A percentile compares a stretch with the other conserved stretches of the same genome.
These are phyloP conservation scores for Oryza coarctata DNA, from an alignment of 176 grass and related monocot species.

Conservation along the genomic window DNA sequence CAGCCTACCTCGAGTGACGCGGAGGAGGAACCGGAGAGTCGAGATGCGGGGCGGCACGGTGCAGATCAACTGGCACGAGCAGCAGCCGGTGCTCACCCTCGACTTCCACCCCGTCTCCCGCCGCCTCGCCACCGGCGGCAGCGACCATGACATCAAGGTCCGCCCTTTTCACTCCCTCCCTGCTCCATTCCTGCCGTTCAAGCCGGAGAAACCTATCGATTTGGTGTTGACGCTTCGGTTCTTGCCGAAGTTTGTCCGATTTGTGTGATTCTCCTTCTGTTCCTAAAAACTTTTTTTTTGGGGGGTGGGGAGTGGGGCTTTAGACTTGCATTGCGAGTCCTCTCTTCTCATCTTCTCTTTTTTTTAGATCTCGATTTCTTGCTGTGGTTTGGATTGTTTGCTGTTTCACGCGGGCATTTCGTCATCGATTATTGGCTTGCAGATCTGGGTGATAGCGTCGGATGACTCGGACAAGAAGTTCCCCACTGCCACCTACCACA, in stretches of 20 bases:
- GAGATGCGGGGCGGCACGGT: constrained; percentile 95
- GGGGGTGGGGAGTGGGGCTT: neutral
- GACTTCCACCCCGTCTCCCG: constrained; percentile 83
- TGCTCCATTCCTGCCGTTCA: too few relatives aligned
- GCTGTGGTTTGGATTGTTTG: neutral
- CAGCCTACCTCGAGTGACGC: neutral
- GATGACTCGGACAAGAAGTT: constrained; percentile 59
- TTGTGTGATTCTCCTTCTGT: too few relatives aligned
- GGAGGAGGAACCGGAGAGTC: neutral
- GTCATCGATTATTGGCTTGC: constrained; percentile 22
- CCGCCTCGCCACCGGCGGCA: constrained; percentile 88
- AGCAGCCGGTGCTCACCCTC: constrained; percentile 92
- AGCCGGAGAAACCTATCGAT: neutral
- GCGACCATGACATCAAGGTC: constrained; percentile 96
- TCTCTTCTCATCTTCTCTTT: too few relatives aligned
- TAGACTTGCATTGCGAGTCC: too few relatives aligned
- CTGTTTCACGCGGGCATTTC: neutral
- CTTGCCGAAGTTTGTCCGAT: neutral
- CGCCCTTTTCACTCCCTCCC: neutral
- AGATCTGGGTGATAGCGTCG: constrained; percentile 69
- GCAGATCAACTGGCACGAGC: constrained; percentile 98
- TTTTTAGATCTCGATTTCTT: neutral
- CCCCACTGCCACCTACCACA: constrained; percentile 68
- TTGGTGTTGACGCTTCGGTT: neutral
- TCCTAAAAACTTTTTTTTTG: too few relatives aligned